Percentiles rank a stretch among this genome's conserved stretches.
These are phyloP conservation scores for Zanthoxylum bungeanum DNA, from an alignment of 345 rosid genomes.

Conservation along the genomic window DNA sequence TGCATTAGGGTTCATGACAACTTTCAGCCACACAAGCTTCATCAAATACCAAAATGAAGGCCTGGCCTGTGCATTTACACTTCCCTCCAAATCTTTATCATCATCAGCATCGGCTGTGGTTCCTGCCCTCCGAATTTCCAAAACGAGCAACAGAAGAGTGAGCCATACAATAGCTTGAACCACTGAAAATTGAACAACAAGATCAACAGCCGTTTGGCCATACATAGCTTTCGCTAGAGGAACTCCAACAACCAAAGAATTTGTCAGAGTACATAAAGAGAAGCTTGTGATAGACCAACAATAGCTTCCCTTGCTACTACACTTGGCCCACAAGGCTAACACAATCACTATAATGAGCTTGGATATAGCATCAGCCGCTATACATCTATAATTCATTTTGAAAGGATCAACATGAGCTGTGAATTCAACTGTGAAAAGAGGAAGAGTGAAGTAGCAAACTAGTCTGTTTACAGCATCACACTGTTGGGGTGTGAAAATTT, in stretches of 20 bases:
- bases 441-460: slow-evolving; percentile 80
- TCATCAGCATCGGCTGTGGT: not conserved
- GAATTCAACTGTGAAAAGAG: slow-evolving; percentile 75
- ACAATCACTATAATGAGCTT: slow-evolving; percentile 52
- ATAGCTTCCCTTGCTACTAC: slow-evolving; percentile 59
- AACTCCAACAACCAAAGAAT: slow-evolving; percentile 69
- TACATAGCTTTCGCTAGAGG: slow-evolving; percentile 76
- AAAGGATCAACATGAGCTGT: slow-evolving; percentile 69
- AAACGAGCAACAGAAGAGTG: slow-evolving; percentile 55
- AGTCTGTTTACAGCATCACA: slow-evolving; percentile 75
- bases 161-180: slow-evolving; percentile 76
- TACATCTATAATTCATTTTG: slow-evolving; percentile 57
- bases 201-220: slow-evolving; percentile 63
- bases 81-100: slow-evolving; percentile 14
- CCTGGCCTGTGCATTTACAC: not conserved
- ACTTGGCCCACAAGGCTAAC: slow-evolving; percentile 65
- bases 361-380: slow-evolving; percentile 63
- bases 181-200: slow-evolving; percentile 67
- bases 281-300: slow-evolving; percentile 87
- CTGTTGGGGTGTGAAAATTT: slow-evolving; percentile 62
- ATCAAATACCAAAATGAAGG: slow-evolving; percentile 46
- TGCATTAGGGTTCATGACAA: slow-evolving; percentile 62
- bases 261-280: slow-evolving; percentile 64
- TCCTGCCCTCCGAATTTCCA: slow-evolving; percentile 53
- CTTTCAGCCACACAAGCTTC: slow-evolving; percentile 56